These are phyloP conservation scores for Thelonectria rubi DNA, from an alignment of 2,329 filamentous ascomycete species.

Conservation along the genomic window DNA sequence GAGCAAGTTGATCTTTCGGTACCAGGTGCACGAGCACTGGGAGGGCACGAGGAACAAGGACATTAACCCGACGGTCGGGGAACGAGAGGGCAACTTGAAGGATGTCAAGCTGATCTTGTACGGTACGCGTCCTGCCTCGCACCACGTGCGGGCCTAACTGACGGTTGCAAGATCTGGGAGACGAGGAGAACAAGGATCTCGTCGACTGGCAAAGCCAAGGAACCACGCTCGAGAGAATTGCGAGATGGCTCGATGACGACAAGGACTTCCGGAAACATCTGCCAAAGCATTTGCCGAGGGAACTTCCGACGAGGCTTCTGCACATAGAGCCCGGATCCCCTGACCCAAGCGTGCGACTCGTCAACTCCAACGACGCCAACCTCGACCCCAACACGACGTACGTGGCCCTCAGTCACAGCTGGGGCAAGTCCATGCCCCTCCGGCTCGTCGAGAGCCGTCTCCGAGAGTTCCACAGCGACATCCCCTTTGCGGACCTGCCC, in stretches of 20 bases:
- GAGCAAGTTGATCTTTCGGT: conserved; percentile 12
- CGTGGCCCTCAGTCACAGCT: conserved; percentile 1
- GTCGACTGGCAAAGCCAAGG: neutral
- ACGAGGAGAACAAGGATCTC: neutral
- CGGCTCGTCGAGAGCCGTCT: neutral
- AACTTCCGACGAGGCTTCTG: conserved; percentile 3
- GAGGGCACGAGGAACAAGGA: conserved; percentile 7
- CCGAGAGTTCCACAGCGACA: neutral
- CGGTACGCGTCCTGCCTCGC: neutral
- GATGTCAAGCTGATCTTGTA: conserved; percentile 3
- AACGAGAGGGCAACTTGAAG: conserved; percentile 12
- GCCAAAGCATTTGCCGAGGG: neutral
- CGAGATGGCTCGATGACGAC: conserved; percentile 5
- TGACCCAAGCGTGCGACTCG: neutral
- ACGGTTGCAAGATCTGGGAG: neutral
- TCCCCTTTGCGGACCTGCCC: neutral
- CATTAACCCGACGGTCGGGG: conserved; percentile 2
- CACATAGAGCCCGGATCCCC: neutral
- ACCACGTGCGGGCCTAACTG: neutral
- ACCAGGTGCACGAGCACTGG: conserved; percentile 12
- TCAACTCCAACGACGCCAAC: neutral
- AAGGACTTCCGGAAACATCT: neutral
- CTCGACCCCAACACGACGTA: neutral
- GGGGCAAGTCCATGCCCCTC: conserved; percentile 2
- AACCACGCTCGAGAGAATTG: conserved; percentile 1